Evolutionary conservation across 2,329 filamentous ascomycete species (phyloP).

Genomic region (Fusarium temperatum): DNA sequence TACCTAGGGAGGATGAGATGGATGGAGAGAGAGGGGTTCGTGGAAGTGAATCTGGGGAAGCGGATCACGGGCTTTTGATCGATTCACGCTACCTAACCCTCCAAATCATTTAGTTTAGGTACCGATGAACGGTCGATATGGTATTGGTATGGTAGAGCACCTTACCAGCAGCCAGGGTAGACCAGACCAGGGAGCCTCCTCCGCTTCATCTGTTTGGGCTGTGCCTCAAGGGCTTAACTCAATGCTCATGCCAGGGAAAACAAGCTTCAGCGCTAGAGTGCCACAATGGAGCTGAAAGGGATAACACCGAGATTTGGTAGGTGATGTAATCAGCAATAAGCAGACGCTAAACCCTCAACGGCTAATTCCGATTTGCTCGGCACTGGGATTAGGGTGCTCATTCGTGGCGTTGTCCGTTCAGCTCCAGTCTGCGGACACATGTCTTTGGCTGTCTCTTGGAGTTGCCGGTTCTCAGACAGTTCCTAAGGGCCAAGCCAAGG

Average conservation of each 20-base stretch:
- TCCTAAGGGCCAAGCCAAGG: not conserved
- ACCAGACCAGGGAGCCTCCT: not conserved
- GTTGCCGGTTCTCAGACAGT: not conserved
- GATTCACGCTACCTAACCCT: not conserved
- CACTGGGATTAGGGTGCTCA: not conserved
- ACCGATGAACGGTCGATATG: not conserved
- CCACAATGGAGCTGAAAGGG: not conserved
- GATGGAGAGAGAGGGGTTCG: not conserved
- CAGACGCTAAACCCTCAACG: not conserved
- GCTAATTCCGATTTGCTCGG: not conserved
- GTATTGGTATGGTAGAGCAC: not conserved
- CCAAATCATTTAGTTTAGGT: not conserved
- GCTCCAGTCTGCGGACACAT: not conserved
- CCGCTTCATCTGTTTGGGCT: not conserved
- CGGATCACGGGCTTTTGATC: constrained; percentile 3
- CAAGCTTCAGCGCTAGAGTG: constrained; percentile 15
- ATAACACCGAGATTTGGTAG: not conserved
- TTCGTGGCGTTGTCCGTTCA: not conserved
- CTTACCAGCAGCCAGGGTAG: not conserved
- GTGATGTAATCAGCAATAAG: constrained; percentile 5
- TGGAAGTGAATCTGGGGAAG: constrained; percentile 14
- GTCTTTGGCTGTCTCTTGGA: not conserved
- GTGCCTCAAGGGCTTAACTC: not conserved
- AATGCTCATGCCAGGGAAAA: not conserved
- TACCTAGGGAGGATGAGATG: not conserved